Evolutionary conservation across 345 rosid species (phyloP).

Genomic region (Eucalyptus polyanthemos): DNA sequence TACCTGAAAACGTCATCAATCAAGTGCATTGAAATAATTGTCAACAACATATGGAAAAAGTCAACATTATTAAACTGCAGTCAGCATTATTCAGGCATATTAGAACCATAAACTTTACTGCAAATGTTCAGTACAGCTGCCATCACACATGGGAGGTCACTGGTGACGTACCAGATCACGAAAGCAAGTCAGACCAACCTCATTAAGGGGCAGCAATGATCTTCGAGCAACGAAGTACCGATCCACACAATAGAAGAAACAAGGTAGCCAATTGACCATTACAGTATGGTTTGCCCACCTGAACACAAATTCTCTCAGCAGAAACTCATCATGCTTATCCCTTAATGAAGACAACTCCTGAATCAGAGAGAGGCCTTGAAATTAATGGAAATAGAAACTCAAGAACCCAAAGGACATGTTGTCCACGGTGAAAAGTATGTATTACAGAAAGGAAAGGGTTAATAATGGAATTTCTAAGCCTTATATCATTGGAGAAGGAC

Average conservation of each 20-base stretch:
- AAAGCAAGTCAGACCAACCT: conserved; percentile 48
- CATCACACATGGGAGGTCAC: neutral
- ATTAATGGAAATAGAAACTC: neutral
- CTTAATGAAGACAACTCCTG: neutral
- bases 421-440: neutral
- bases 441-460: neutral
- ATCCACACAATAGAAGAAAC: neutral
- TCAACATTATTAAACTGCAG: neutral
- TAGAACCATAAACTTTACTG: neutral
- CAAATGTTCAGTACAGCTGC: neutral
- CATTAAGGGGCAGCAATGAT: conserved; percentile 34
- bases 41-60: neutral
- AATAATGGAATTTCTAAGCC: neutral
- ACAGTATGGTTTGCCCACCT: neutral
- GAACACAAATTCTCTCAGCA: neutral
- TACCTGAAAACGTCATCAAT: conserved; percentile 13
- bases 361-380: neutral
- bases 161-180: conserved; percentile 26
- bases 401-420: neutral
- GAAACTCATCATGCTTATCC: neutral
- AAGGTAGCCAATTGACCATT: neutral
- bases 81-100: neutral
- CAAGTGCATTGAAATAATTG: neutral
- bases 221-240: neutral
- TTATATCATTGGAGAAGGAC: neutral